Evolutionary conservation across 2,329 filamentous ascomycete species (phyloP), one percentile per base, ranked within the genome.

Genomic region (Aureobasidium sp.): DNA sequence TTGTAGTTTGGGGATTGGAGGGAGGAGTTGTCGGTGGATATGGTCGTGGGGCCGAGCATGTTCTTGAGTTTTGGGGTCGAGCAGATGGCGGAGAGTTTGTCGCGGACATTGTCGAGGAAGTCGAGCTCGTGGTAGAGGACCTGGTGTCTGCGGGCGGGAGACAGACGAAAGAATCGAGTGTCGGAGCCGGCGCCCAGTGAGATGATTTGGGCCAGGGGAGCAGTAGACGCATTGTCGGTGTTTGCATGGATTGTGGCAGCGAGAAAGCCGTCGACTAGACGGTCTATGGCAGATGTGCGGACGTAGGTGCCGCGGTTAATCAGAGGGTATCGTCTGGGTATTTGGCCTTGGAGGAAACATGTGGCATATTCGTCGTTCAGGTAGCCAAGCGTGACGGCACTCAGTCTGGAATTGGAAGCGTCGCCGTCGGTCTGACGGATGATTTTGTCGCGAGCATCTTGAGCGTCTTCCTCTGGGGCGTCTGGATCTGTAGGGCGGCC

Each of bases 291-390:
- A 5, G 82, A 84, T 9, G 92, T 97, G 64, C 94, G 87, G 25
- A 92, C 88, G 70, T 97, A 97, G n/a, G 93, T 97, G 58, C 93
- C 93, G 84, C 93, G 81, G 72, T 99, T 97, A 70, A 99, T 96
- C 65, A 99, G 90, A 57, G 94, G 94, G 65, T 95, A 81, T 63
- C 93, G 82, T 66, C 89, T 83, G 14, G 84, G 78, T 1, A 79
- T 70, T 17, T 80, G 76, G 64, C 78, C 80, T 49, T 75, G 75
- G 2, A 88, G 86, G 72, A 97, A 91, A 61, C 81, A 80, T 59
- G 77, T 77, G 2, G 91, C 91, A 76, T 88, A 97, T 0, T 83
- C 83, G 71, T 99, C 94, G 2, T 89, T 77, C 1, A 99, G 79
- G 72, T 97, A 97, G 36, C 91, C 91, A 56, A 91, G 73, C 62